phyloP scores from a whole-genome alignment of 768 basidiomycete species.

The Mycena filopes region DNA sequence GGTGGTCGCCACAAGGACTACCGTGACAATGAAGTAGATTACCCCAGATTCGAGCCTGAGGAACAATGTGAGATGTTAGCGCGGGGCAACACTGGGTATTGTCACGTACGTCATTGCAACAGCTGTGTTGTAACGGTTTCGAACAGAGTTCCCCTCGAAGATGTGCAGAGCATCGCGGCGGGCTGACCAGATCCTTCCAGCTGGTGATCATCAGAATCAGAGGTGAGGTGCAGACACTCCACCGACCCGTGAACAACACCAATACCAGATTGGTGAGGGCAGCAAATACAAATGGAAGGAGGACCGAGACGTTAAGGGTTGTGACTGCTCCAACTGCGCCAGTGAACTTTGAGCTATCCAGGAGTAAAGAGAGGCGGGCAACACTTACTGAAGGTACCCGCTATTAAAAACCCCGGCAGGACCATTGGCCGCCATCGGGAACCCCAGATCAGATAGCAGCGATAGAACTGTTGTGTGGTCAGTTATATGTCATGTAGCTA shows the following conservation, averaged over 20 bases:
- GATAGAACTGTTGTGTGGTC: not conserved
- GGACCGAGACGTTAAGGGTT: too few species aligned
- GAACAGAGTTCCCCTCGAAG: not conserved
- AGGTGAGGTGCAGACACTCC: not conserved
- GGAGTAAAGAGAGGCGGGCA: not conserved
- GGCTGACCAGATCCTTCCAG: not conserved
- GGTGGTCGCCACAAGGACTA: not conserved
- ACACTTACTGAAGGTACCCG: not conserved
- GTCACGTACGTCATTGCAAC: too few species aligned
- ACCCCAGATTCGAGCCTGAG: conserved; percentile 15
- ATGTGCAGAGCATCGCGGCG: not conserved
- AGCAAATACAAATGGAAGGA: not conserved
- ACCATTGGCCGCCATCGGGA: not conserved
- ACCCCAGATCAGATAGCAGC: not conserved
- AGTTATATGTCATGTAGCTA: not conserved
- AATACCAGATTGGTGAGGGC: not conserved
- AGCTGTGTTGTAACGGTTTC: not conserved
- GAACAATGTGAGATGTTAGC: too few species aligned
- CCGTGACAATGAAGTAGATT: not conserved
- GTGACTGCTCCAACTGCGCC: too few species aligned
- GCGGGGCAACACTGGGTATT: not conserved
- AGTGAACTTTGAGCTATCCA: not conserved
- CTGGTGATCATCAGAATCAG: not conserved
- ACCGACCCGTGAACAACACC: not conserved
- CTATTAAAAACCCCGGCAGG: not conserved